Percentiles rank a stretch among this genome's conserved stretches.
Evolutionary conservation across 2,329 filamentous ascomycete species (phyloP).

Genomic region (Monosporascus sp.): DNA sequence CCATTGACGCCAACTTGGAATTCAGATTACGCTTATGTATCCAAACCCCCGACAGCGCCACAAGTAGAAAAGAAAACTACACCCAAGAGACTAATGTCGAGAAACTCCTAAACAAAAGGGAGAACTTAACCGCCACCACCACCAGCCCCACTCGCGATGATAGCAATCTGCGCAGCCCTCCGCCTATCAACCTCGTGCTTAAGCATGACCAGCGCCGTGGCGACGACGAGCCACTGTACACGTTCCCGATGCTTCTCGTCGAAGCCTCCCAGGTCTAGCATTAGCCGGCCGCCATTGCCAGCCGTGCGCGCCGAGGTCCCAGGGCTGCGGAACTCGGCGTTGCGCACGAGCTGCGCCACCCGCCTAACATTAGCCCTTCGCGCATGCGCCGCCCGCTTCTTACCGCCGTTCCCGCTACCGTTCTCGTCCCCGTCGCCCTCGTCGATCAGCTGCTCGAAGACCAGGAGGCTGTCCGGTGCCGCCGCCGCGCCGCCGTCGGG

Average conservation of each 20-base stretch:
- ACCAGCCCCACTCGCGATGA: constrained; percentile 25
- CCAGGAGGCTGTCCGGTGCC: constrained; percentile 38
- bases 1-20: no score
- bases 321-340: constrained; percentile 30
- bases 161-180: constrained; percentile 43
- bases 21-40: no score
- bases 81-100: no score
- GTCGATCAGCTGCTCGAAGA: constrained; percentile 43
- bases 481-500: constrained; percentile 20
- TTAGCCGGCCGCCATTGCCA: constrained; percentile 45
- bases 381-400: neutral
- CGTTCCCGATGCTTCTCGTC: constrained; percentile 29
- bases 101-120: no score
- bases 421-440: constrained; percentile 6
- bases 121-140: no score
- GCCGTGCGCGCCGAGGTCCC: constrained; percentile 34
- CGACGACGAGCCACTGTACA: constrained; percentile 45
- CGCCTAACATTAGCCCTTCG: constrained; percentile 21
- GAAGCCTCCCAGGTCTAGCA: constrained; percentile 36
- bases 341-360: constrained; percentile 40
- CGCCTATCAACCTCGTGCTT: constrained; percentile 61
- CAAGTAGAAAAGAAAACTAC: no score
- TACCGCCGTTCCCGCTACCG: neutral
- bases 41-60: no score
- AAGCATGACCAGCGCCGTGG: constrained; percentile 55